Percentiles rank a stretch among this genome's conserved stretches.
These are phyloP conservation scores for Gymnopilus dilepis DNA, from an alignment of 768 basidiomycete species.

Conservation along the genomic window DNA sequence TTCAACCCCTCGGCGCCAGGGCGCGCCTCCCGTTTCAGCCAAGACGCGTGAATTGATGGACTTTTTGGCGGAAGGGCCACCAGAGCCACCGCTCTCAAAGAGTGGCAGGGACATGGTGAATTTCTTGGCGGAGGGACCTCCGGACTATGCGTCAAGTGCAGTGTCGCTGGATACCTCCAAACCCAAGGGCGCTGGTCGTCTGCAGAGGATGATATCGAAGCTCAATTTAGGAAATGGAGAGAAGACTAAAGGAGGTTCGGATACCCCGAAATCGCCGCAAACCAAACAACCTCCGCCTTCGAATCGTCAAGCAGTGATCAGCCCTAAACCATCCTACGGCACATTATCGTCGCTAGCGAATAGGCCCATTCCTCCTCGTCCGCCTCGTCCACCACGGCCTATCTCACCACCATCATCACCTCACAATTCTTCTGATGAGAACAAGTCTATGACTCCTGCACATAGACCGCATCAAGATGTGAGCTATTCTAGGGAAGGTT, in stretches of 20 bases:
- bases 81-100: constrained; percentile 49
- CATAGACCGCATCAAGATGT: constrained; percentile 24
- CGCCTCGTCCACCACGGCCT: constrained; percentile 50
- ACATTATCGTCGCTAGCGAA: constrained; percentile 59
- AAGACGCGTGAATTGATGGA: constrained; percentile 61
- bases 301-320: constrained; percentile 24
- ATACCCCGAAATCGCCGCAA: constrained; percentile 24
- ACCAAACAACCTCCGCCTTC: constrained; percentile 23
- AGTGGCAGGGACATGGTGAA: constrained; percentile 57
- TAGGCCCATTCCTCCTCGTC: constrained; percentile 65
- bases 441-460: constrained; percentile 29
- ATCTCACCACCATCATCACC: constrained; percentile 56
- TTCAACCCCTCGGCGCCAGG: constrained; percentile 26
- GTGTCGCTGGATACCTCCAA: constrained; percentile 46
- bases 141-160: constrained; percentile 41
- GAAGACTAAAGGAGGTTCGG: constrained; percentile 32
- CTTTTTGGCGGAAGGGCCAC: constrained; percentile 60
- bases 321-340: constrained; percentile 39
- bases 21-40: constrained; percentile 39
- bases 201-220: constrained; percentile 86
- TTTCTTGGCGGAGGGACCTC: constrained; percentile 63
- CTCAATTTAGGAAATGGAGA: constrained; percentile 58
- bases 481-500: constrained; percentile 19
- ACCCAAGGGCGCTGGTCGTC: constrained; percentile 60
- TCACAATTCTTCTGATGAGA: constrained; percentile 46